Evolutionary conservation across 441 rosid species (phyloP).

Genomic region (Codiaeum variegatum): DNA sequence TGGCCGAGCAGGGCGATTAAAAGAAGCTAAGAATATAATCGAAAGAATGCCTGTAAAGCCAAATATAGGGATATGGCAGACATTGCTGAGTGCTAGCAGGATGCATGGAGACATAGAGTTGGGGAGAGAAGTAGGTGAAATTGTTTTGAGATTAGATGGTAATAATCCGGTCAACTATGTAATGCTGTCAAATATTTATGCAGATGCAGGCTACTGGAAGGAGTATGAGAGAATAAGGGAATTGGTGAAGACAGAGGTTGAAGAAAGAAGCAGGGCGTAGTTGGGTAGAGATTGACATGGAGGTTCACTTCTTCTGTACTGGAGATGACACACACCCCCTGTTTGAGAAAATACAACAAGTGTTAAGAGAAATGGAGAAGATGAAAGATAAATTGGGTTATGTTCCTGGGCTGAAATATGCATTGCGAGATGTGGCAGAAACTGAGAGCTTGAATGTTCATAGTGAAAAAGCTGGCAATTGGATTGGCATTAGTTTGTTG

Average conservation of each 20-base stretch:
- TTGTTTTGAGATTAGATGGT: slow-evolving; percentile 51
- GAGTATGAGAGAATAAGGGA: slow-evolving; percentile 55
- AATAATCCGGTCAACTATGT: slow-evolving; percentile 72
- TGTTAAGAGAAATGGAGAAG: slow-evolving; percentile 60
- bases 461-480: slow-evolving; percentile 83
- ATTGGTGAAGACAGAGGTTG: slow-evolving; percentile 39
- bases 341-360: slow-evolving; percentile 38
- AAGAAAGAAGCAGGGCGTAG: slow-evolving; percentile 77
- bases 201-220: slow-evolving; percentile 66
- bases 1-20: slow-evolving; percentile 67
- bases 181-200: slow-evolving; percentile 77
- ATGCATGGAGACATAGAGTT: slow-evolving; percentile 62
- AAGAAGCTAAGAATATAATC: slow-evolving; percentile 68
- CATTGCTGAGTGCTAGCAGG: slow-evolving; percentile 79
- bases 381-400: slow-evolving; percentile 71
- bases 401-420: slow-evolving; percentile 42
- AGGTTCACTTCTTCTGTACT: slow-evolving; percentile 55
- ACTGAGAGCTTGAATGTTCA: slow-evolving; percentile 46
- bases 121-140: slow-evolving; percentile 64
- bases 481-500: slow-evolving; percentile 55
- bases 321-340: slow-evolving; percentile 63
- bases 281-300: slow-evolving; percentile 76
- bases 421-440: slow-evolving; percentile 69
- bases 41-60: slow-evolving; percentile 62
- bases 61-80: slow-evolving; percentile 79